Conservation (phyloP, 352 stramenopile genomes). For the Phytophthora tentaculata region DNA sequence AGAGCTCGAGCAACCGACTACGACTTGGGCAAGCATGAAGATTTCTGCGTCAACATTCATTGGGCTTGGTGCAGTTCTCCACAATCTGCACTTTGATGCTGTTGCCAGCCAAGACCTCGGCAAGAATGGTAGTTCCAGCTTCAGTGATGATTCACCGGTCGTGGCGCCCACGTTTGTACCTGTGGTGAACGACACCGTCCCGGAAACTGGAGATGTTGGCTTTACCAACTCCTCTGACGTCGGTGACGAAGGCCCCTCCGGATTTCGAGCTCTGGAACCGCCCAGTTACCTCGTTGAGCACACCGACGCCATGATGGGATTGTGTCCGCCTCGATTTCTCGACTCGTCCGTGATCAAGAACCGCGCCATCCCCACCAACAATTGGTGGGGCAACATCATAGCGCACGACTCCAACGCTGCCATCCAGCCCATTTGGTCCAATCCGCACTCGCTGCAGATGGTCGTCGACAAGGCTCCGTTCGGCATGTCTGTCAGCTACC, state of each 20-base stretch:
- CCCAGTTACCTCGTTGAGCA: constrained; percentile 49
- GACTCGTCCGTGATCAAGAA: constrained; percentile 46
- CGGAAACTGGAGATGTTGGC: constrained; percentile 7
- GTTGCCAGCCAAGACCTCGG: constrained; percentile 21
- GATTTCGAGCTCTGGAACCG: constrained; percentile 33
- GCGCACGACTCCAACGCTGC: constrained; percentile 38
- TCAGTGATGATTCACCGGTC: constrained; percentile 14
- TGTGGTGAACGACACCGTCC: constrained; percentile 8
- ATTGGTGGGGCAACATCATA: constrained; percentile 81
- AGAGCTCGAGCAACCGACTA: constrained; percentile 13
- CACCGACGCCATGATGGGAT: constrained; percentile 56
- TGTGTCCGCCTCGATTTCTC: constrained; percentile 64
- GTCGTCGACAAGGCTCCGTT: constrained; percentile 49
- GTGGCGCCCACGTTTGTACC: constrained; percentile 20
- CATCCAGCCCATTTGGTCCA: constrained; percentile 64
- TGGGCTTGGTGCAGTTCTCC: constrained; percentile 26
- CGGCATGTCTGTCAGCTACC: constrained; percentile 62
- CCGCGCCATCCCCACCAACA: constrained; percentile 72
- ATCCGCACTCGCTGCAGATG: constrained; percentile 60
- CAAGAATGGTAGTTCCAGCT: constrained; percentile 21
- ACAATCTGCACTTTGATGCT: constrained; percentile 21
- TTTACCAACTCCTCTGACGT: constrained; percentile 10
- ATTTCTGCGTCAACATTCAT: constrained; percentile 29
- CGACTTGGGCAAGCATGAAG: constrained; percentile 34
- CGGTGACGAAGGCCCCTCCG: constrained; percentile 14